Conservation (phyloP, 2,329 filamentous ascomycete genomes). For the Beauveria brongniartii region DNA sequence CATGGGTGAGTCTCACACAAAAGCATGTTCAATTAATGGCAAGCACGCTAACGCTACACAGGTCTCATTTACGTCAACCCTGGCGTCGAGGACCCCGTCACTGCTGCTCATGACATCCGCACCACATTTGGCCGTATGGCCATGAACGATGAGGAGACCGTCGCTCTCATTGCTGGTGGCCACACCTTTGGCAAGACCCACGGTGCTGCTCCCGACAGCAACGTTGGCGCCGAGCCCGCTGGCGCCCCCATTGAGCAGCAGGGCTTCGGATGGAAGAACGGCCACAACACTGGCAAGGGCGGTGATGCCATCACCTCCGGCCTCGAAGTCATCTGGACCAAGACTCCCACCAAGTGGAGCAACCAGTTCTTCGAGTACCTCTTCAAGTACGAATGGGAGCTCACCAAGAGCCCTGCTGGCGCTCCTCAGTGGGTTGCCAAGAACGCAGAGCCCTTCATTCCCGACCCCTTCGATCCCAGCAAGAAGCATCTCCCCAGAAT, state of each 20-base stretch:
- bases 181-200: conserved; percentile 78
- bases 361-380: conserved; percentile 68
- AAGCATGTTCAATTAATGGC: not conserved
- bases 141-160: conserved; percentile 77
- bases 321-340: conserved; percentile 73
- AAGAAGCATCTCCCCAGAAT: conserved; percentile 71
- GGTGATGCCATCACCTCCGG: conserved; percentile 66
- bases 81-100: conserved; percentile 59
- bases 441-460: conserved; percentile 58
- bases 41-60: conserved; percentile 40
- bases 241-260: conserved; percentile 56
- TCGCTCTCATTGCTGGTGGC: conserved; percentile 69
- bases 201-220: conserved; percentile 55
- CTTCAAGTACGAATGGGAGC: conserved; percentile 72
- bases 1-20: not conserved
- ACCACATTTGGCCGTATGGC: conserved; percentile 71
- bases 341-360: conserved; percentile 68
- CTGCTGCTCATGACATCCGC: conserved; percentile 64
- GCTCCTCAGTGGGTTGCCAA: conserved; percentile 72
- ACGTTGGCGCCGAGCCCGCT: conserved; percentile 61
- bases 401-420: conserved; percentile 66
- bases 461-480: conserved; percentile 59
- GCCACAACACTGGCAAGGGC: conserved; percentile 57
- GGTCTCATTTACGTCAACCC: conserved; percentile 79
- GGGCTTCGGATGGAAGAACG: conserved; percentile 66